Evolutionary conservation across 2,329 filamentous ascomycete species (phyloP).

Genomic region (Alternaria sp.): DNA sequence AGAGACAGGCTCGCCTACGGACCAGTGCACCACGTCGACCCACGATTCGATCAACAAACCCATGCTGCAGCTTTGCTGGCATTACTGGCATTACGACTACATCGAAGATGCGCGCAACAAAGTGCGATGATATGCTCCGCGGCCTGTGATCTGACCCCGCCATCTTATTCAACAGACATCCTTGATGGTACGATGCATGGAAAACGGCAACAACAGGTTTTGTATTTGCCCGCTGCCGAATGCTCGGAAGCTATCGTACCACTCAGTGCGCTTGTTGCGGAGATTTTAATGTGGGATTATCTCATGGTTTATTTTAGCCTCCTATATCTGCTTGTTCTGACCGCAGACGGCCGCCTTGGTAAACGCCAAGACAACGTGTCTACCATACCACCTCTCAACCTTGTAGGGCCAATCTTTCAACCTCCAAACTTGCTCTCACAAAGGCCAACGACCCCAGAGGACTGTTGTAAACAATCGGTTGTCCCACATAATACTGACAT

Average conservation of each 20-base stretch:
- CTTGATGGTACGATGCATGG: not conserved
- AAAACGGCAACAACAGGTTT: not conserved
- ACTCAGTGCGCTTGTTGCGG: not conserved
- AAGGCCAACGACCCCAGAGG: constrained; percentile 29
- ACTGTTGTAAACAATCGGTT: constrained; percentile 41
- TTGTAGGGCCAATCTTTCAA: constrained; percentile 12
- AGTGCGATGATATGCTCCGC: not conserved
- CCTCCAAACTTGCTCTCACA: constrained; percentile 31
- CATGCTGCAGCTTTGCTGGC: not conserved
- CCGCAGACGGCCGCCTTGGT: not conserved
- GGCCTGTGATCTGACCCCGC: not conserved
- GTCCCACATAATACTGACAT: constrained; percentile 51
- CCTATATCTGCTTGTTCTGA: not conserved
- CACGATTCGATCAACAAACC: not conserved
- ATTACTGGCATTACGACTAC: constrained; percentile 1
- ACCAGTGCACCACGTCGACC: not conserved
- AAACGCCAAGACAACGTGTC: not conserved
- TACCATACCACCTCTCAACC: not conserved
- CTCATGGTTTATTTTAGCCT: not conserved
- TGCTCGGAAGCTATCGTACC: not conserved
- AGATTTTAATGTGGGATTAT: not conserved
- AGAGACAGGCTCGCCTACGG: not conserved
- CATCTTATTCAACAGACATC: not conserved
- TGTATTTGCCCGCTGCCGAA: not conserved
- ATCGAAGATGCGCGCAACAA: not conserved